Conservation (phyloP, 805 yeast genomes). For the Pichia heedii region DNA sequence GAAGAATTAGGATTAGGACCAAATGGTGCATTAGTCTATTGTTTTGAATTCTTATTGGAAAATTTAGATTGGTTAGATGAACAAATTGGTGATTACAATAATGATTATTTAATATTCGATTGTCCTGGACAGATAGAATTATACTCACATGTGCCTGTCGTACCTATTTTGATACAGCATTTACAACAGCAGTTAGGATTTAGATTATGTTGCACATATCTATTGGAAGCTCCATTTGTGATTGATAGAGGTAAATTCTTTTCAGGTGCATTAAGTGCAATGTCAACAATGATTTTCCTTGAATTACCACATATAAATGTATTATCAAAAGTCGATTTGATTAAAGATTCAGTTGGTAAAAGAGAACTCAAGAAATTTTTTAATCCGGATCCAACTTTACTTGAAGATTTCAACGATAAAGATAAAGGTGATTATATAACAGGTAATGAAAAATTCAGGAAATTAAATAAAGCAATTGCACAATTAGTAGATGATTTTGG, state of each 20-base stretch:
- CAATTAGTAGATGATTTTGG: constrained; percentile 94
- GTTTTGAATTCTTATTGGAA: constrained; percentile 83
- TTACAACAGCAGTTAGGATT: constrained; percentile 72
- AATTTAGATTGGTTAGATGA: constrained; percentile 97
- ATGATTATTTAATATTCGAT: constrained; percentile 88
- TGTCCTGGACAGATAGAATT: constrained; percentile 97
- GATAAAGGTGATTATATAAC: constrained; percentile 22
- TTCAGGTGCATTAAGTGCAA: constrained; percentile 91
- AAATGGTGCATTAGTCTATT: constrained; percentile 87
- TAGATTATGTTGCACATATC: constrained; percentile 84
- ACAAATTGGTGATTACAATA: constrained; percentile 91
- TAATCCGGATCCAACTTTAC: constrained; percentile 82
- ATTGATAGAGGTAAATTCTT: constrained; percentile 87
- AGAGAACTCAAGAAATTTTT: constrained; percentile 74
- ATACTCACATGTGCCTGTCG: constrained; percentile 87
- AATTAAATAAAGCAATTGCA: constrained; percentile 74
- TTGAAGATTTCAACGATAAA: constrained; percentile 34
- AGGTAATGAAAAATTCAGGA: constrained; percentile 50
- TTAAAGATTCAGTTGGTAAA: constrained; percentile 68
- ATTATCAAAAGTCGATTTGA: constrained; percentile 76
- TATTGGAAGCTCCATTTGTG: constrained; percentile 90
- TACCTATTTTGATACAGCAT: constrained; percentile 84
- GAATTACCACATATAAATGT: constrained; percentile 94
- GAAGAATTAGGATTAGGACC: constrained; percentile 92
- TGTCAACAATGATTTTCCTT: constrained; percentile 94